Conservation (phyloP, 805 yeast genomes). For the Pichia kluyveri region DNA sequence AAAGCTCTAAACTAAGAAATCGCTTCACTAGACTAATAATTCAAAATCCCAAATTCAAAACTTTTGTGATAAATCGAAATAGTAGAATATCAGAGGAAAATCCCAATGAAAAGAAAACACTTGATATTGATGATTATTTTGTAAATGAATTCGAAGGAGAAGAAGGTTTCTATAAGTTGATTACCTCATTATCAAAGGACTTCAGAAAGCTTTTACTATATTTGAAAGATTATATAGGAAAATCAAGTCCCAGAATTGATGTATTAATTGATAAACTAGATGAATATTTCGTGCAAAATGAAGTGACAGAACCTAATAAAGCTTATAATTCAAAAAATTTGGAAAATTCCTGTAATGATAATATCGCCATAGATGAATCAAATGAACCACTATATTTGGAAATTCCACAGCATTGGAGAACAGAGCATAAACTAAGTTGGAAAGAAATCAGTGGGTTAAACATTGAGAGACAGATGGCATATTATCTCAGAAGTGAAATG, state of each 20-base stretch:
- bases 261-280: constrained; percentile 3
- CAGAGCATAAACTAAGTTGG: constrained; percentile 15
- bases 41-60: not conserved
- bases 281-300: too few relatives aligned
- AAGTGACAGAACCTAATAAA: too few relatives aligned
- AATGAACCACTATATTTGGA: constrained; percentile 8
- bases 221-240: constrained; percentile 3
- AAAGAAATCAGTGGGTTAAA: constrained; percentile 11
- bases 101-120: too few relatives aligned
- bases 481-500: constrained; percentile 13
- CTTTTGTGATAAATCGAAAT: not conserved
- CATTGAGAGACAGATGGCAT: constrained; percentile 14
- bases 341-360: too few relatives aligned
- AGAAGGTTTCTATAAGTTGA: not conserved
- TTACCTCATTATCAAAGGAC: constrained; percentile 6
- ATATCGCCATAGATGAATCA: not conserved
- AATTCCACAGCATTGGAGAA: constrained; percentile 18
- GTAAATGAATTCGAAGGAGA: not conserved
- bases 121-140: not conserved
- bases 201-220: constrained; percentile 1
- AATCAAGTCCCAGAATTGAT: constrained; percentile 7
- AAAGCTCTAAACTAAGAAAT: constrained; percentile 5
- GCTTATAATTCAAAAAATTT: too few relatives aligned
- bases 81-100: not conserved
- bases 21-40: not conserved